Evolutionary conservation across 148 eudicot genomes (phyloP).

Genomic region (Vaccinium macrocarpon): DNA sequence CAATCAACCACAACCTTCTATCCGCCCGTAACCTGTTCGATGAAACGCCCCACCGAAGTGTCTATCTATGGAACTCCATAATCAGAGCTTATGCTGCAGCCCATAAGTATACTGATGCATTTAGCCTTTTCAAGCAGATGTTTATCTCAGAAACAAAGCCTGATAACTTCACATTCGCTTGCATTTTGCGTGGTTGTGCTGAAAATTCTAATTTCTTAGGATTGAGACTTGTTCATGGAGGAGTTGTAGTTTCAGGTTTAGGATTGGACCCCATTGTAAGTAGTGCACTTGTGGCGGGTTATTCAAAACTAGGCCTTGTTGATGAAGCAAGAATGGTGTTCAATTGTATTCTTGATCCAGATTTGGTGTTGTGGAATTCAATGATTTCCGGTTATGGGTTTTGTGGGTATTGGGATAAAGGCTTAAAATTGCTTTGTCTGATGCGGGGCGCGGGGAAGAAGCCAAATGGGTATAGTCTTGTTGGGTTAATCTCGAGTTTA

Average conservation of each 20-base stretch:
- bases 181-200: slow-evolving; percentile 57
- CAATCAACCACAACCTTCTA: slow-evolving; percentile 44
- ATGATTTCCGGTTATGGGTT: slow-evolving; percentile 59
- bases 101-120: slow-evolving; percentile 37
- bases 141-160: slow-evolving; percentile 51
- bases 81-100: slow-evolving; percentile 69
- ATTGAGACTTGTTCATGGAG: slow-evolving; percentile 50
- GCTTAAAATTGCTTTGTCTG: slow-evolving; percentile 35
- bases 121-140: slow-evolving; percentile 48
- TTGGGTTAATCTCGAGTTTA: slow-evolving; percentile 56
- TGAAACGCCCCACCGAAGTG: slow-evolving; percentile 51
- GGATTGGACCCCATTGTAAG: slow-evolving; percentile 53
- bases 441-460: slow-evolving; percentile 46
- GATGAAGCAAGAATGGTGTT: slow-evolving; percentile 61
- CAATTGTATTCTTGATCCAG: slow-evolving; percentile 41
- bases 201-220: slow-evolving; percentile 40
- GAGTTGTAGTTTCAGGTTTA: slow-evolving; percentile 47
- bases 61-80: slow-evolving; percentile 76
- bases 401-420: slow-evolving; percentile 52
- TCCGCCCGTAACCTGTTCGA: slow-evolving; percentile 72
- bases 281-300: slow-evolving; percentile 68
- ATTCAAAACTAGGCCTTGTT: slow-evolving; percentile 54
- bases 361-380: slow-evolving; percentile 72
- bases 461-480: slow-evolving; percentile 76
- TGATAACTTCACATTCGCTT: slow-evolving; percentile 78